These are phyloP conservation scores for Niebla homalea DNA, from an alignment of 495 filamentous ascomycete genomes.

Conservation along the genomic window DNA sequence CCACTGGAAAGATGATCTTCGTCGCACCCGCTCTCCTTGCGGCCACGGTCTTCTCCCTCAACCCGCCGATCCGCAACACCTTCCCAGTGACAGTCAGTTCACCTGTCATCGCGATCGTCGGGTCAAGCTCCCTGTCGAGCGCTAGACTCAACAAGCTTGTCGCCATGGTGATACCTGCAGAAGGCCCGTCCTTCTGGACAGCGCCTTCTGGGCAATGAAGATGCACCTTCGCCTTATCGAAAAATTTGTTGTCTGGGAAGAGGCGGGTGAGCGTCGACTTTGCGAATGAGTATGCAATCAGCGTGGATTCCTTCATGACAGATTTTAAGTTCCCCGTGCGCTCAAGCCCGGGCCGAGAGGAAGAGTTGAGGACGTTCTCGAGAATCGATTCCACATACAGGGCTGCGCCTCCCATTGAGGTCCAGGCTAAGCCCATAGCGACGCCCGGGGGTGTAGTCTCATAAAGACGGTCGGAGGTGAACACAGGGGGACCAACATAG, in stretches of 20 bases:
- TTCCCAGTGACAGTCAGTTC: constrained; percentile 97
- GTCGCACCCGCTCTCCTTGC: constrained; percentile 86
- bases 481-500: constrained; percentile 92
- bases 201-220: constrained; percentile 96
- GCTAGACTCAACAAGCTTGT: constrained; percentile 78
- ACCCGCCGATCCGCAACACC: constrained; percentile 86
- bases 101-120: constrained; percentile 94
- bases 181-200: constrained; percentile 89
- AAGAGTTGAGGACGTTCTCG: constrained; percentile 58
- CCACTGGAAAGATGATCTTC: constrained; percentile 87
- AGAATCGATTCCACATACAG: constrained; percentile 96
- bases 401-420: constrained; percentile 90
- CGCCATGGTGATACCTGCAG: constrained; percentile 94
- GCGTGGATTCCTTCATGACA: constrained; percentile 95
- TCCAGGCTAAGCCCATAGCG: constrained; percentile 98
- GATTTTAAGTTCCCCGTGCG: constrained; percentile 88
- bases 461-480: constrained; percentile 91
- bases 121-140: constrained; percentile 61
- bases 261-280: constrained; percentile 74
- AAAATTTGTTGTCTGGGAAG: constrained; percentile 85
- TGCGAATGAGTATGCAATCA: constrained; percentile 91
- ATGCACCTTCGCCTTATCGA: constrained; percentile 91
- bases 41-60: constrained; percentile 98
- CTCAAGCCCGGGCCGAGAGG: constrained; percentile 65
- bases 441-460: constrained; percentile 93